These are phyloP conservation scores for Kluyveromyces dobzhanskii DNA, from an alignment of 805 yeast genomes.

Conservation along the genomic window DNA sequence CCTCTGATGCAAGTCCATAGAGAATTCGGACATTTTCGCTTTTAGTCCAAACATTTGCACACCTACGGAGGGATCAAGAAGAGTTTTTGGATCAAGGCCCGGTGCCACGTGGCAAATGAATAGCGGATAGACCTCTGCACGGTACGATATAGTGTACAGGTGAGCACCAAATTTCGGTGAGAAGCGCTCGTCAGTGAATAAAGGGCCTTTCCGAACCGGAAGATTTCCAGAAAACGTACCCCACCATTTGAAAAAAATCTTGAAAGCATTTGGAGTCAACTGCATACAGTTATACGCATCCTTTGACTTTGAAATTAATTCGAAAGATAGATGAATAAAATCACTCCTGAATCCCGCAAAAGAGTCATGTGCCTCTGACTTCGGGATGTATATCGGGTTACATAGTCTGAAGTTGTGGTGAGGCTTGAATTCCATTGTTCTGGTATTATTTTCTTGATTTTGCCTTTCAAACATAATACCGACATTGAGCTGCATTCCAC, in stretches of 20 bases:
- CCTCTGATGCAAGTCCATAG: conserved; percentile 60
- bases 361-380: conserved; percentile 58
- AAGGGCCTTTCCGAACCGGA: conserved; percentile 67
- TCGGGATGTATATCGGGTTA: conserved; percentile 46
- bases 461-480: conserved; percentile 52
- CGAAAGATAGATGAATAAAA: conserved; percentile 64
- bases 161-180: conserved; percentile 68
- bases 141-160: conserved; percentile 71
- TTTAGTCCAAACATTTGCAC: conserved; percentile 64
- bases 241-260: conserved; percentile 83
- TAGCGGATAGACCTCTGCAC: conserved; percentile 62
- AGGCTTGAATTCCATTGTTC: conserved; percentile 43
- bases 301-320: conserved; percentile 37
- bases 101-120: conserved; percentile 67
- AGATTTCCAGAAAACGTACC: conserved; percentile 67
- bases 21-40: conserved; percentile 45
- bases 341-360: conserved; percentile 74
- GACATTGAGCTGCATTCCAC: conserved; percentile 50
- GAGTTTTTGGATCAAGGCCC: conserved; percentile 28
- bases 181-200: conserved; percentile 51
- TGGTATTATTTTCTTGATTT: conserved; percentile 23
- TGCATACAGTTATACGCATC: conserved; percentile 63
- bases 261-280: conserved; percentile 59
- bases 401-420: conserved; percentile 52
- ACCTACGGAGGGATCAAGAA: conserved; percentile 10